Base-by-base conservation (phyloP, 441 rosid genomes). In the Pelargonium fulgidum region DNA sequence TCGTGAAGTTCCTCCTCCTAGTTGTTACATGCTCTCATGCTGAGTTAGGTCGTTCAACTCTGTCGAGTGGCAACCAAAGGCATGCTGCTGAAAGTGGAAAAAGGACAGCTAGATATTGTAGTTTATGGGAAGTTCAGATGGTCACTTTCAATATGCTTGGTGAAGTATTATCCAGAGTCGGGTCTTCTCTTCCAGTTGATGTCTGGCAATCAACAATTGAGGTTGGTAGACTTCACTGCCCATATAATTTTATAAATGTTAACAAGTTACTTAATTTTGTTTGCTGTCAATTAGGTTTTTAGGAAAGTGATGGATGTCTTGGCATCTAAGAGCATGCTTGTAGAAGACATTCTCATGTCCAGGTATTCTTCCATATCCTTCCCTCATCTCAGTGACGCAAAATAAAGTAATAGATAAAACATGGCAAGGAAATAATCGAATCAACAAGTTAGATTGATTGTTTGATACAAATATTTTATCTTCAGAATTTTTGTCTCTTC, bases 271-370 rank as follows among this genome's bases (percentile, higher is more conserved):
- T 71, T 68, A 72, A 63, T 47, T 47, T 50, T 54, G 50, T 61
- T 41, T 68, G 4, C 75, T 76, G 67, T 64, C 62, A 73, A 50
- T 72, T 77, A 92, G 98, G 91, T 81, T 74, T 76, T 85, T 68
- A 80, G 94, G 77, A 89, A 86, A 83, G 86, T 88, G 75, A 85
- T 88, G 85, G 94, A 92, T 80, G 82, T 78, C 71, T 73, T 89
- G 71, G 88, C 86, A 58, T 80, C 89, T 70, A 86, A 80, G 79
- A 78, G 77, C 68, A 79, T 80, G 76, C 81, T 84, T 68, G 76
- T 83, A 44, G 96, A 93, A 78, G 88, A 87, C 69, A 76, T 44
- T 72, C 75, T 75, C 67, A 82, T 87, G 91, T 85, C 93, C 64
- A 86, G 89, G 97, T 90, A 76, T 20, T 59, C 26, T 16, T 44